These are phyloP conservation scores for Phytophthora litchii DNA, from an alignment of 352 stramenopile species.

Conservation along the genomic window DNA sequence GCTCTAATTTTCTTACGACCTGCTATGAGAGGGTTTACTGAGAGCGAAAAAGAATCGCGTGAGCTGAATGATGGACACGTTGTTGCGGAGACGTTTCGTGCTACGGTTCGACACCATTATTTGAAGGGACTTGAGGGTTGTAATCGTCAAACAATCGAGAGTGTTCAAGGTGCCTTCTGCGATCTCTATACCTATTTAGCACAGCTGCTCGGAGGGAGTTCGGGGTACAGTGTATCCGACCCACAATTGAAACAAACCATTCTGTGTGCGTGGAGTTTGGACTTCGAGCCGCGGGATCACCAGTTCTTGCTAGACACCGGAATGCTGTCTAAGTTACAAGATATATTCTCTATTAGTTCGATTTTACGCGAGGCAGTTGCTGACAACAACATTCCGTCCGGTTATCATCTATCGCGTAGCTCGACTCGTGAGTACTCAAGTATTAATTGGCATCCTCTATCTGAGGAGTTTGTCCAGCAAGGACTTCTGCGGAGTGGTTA, in stretches of 20 bases:
- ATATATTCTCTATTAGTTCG: conserved; percentile 77
- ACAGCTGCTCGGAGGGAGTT: conserved; percentile 49
- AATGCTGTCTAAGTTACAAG: conserved; percentile 74
- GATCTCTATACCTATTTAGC: conserved; percentile 78
- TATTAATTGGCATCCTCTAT: conserved; percentile 82
- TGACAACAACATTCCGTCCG: conserved; percentile 20
- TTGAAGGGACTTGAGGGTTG: conserved; percentile 88
- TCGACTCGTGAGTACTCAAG: conserved; percentile 32
- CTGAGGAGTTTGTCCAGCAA: conserved; percentile 80
- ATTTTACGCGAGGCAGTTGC: conserved; percentile 45
- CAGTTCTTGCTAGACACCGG: conserved; percentile 80
- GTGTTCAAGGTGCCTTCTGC: conserved; percentile 72
- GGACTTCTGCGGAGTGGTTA: conserved; percentile 68
- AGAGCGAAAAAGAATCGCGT: conserved; percentile 83
- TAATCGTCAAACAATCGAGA: conserved; percentile 60
- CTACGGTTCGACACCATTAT: conserved; percentile 87
- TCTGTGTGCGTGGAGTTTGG: conserved; percentile 79
- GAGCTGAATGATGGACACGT: conserved; percentile 79
- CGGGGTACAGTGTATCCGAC: conserved; percentile 42
- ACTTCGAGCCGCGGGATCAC: conserved; percentile 86
- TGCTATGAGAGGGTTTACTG: conserved; percentile 83
- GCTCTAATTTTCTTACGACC: conserved; percentile 84
- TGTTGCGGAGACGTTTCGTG: conserved; percentile 83
- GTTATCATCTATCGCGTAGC: conserved; percentile 2
- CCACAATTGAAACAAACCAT: conserved; percentile 79